Base-by-base conservation (phyloP, 495 filamentous ascomycete species). In the Xylaria grammica region DNA sequence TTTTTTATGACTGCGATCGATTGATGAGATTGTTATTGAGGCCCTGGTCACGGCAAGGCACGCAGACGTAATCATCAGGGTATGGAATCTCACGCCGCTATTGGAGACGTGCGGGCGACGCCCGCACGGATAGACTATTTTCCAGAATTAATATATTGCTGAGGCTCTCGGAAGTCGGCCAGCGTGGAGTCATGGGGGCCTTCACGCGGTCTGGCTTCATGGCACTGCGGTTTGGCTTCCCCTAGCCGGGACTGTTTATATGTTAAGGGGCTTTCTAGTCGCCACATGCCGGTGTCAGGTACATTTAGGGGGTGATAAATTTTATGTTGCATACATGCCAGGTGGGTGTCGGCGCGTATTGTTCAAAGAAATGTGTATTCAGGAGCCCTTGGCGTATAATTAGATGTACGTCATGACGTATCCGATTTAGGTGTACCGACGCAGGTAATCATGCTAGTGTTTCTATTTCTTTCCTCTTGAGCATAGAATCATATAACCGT, bases 91-190 rank as follows among this genome's bases (percentile, higher is more conserved):
- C 24, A 24, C 6, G 11, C 26, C 27, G 7, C 9, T 34, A 45
- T 17, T 48, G n/a, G 40, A 29, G 29, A 27, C 19, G 26, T 59
- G 56, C 42, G 56, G 56, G 42, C 32, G 17, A 19, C 6, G 56
- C 20, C 56, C 56, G 56, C 56, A 44, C 29, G 27, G 13, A 36
- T 26, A n/a, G 8, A 36, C 29, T 5, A 22, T 29, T 17, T 46
- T 19, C 9, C 8, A 48, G 11, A 15, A 22, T 32, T n/a, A 59
- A 48, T 34, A 46, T 10, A n/a, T 17, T 48, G 24, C 24, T 27
- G 13, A 27, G 10, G 40, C 9, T 48, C 17, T 34, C n/a, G n/a
- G 5, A 22, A n/a, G 11, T 48, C 44, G 42, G 40, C 4, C 15
- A 32, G 2, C 10, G 36, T 0, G 17, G 27, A 22, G 17, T 7